Percentiles rank a stretch among this genome's conserved stretches.
Evolutionary conservation across 108 stramenopile species (phyloP).

Genomic region (Cyclotella kingstonii): DNA sequence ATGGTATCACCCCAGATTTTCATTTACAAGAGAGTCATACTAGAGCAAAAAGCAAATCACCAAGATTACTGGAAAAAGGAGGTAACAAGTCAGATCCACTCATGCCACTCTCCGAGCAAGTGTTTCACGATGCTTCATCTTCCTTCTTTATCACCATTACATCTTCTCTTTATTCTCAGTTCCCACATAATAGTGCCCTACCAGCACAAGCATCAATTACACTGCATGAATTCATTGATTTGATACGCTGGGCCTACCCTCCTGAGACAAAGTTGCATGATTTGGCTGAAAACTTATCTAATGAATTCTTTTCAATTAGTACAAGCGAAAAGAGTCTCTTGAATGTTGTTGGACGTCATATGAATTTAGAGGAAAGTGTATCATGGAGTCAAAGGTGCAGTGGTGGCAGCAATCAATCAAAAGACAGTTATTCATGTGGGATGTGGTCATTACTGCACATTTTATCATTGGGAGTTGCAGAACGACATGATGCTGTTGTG

Average conservation of each 20-base stretch:
- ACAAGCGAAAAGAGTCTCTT: conserved; percentile 15
- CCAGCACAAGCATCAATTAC: conserved; percentile 24
- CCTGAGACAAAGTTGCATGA: conserved; percentile 46
- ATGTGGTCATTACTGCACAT: conserved; percentile 51
- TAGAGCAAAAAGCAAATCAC: background rate
- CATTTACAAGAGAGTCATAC: background rate
- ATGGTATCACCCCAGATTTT: background rate
- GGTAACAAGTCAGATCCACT: conserved; percentile 1
- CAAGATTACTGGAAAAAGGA: background rate
- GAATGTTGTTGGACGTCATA: conserved; percentile 18
- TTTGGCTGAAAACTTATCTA: conserved; percentile 34
- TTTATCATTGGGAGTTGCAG: conserved; percentile 45
- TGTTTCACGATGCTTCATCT: conserved; percentile 34
- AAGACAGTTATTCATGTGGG: conserved; percentile 45
- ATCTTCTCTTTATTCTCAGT: conserved; percentile 28
- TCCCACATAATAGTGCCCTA: conserved; percentile 16
- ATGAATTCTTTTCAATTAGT: conserved; percentile 13
- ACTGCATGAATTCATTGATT: conserved; percentile 47
- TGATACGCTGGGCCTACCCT: conserved; percentile 52
- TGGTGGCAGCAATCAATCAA: conserved; percentile 6
- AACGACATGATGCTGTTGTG: conserved; percentile 45
- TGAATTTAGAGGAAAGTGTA: conserved; percentile 10
- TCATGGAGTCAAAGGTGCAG: conserved; percentile 25
- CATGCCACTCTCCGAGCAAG: conserved; percentile 18
- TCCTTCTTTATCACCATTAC: conserved; percentile 30